Evolutionary conservation across 2,329 filamentous ascomycete genomes (phyloP).

Genomic region (Penicillium sp.): DNA sequence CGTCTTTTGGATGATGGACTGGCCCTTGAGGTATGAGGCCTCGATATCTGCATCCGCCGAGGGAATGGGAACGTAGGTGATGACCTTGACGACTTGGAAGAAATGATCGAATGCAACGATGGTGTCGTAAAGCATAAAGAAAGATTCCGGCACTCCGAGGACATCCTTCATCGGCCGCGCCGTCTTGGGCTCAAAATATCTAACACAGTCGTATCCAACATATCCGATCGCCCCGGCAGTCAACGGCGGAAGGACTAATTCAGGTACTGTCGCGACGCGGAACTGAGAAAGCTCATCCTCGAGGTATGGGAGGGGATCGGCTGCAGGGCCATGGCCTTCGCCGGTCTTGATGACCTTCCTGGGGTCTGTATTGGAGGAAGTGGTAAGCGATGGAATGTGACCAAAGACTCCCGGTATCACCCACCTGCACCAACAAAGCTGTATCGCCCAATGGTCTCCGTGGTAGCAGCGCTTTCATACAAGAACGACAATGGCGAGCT

Average conservation of each 20-base stretch:
- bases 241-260: slow-evolving; percentile 76
- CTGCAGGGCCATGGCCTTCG: slow-evolving; percentile 76
- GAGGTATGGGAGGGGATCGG: slow-evolving; percentile 79
- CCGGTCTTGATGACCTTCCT: slow-evolving; percentile 83
- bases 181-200: slow-evolving; percentile 98
- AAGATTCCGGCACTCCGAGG: slow-evolving; percentile 81
- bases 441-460: slow-evolving; percentile 89
- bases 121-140: slow-evolving; percentile 97
- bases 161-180: slow-evolving; percentile 82
- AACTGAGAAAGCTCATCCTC: slow-evolving; percentile 76
- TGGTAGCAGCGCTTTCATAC: slow-evolving; percentile 88
- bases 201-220: slow-evolving; percentile 94
- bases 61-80: slow-evolving; percentile 80
- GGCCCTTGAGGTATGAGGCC: slow-evolving; percentile 67
- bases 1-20: slow-evolving; percentile 61
- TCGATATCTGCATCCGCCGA: slow-evolving; percentile 57
- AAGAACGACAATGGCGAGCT: slow-evolving; percentile 81
- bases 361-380: slow-evolving; percentile 46
- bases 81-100: slow-evolving; percentile 86
- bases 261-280: slow-evolving; percentile 78
- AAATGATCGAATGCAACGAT: slow-evolving; percentile 94
- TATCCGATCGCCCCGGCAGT: slow-evolving; percentile 94
- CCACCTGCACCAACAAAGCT: slow-evolving; percentile 84
- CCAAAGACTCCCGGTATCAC: slow-evolving; percentile 18
- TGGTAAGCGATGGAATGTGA: slow-evolving; percentile 10